Evolutionary conservation across 2,329 filamentous ascomycete species (phyloP).

Genomic region (Colletotrichum sublineola): DNA sequence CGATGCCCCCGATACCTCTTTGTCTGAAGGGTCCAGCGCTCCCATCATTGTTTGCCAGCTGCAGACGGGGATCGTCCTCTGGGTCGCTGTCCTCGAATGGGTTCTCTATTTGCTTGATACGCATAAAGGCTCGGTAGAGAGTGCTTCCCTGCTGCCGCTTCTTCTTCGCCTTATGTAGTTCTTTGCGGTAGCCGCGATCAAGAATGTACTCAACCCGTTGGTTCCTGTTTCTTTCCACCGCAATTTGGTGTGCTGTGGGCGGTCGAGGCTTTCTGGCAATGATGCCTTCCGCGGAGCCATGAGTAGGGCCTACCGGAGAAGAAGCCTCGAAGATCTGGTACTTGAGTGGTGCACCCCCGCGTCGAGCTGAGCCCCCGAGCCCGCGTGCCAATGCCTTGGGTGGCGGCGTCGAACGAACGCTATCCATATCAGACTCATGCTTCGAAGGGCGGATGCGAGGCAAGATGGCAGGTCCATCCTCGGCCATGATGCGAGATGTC

Average conservation of each 20-base stretch:
- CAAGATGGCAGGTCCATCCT: constrained; percentile 71
- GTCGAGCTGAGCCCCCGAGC: constrained; percentile 50
- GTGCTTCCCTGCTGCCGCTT: constrained; percentile 74
- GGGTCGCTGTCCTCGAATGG: constrained; percentile 74
- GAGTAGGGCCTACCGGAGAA: constrained; percentile 68
- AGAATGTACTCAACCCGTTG: constrained; percentile 87
- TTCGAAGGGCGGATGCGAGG: constrained; percentile 74
- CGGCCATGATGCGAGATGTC: constrained; percentile 55
- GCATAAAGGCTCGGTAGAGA: constrained; percentile 75
- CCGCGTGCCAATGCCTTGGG: constrained; percentile 50
- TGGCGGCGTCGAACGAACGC: constrained; percentile 59
- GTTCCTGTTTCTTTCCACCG: constrained; percentile 82
- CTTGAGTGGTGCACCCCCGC: constrained; percentile 64
- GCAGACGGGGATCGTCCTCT: constrained; percentile 60
- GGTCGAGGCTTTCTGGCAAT: constrained; percentile 76
- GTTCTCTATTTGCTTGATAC: constrained; percentile 69
- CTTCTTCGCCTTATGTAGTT: constrained; percentile 74
- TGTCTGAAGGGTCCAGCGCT: constrained; percentile 62
- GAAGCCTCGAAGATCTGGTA: constrained; percentile 72
- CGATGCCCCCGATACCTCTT: constrained; percentile 73
- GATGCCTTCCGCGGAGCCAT: constrained; percentile 67
- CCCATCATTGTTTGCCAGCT: constrained; percentile 49
- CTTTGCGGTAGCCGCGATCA: constrained; percentile 77
- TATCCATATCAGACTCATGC: constrained; percentile 65
- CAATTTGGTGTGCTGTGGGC: constrained; percentile 84